Evolutionary conservation across 345 rosid genomes (phyloP).

Genomic region (Leavenworthia alabamica): DNA sequence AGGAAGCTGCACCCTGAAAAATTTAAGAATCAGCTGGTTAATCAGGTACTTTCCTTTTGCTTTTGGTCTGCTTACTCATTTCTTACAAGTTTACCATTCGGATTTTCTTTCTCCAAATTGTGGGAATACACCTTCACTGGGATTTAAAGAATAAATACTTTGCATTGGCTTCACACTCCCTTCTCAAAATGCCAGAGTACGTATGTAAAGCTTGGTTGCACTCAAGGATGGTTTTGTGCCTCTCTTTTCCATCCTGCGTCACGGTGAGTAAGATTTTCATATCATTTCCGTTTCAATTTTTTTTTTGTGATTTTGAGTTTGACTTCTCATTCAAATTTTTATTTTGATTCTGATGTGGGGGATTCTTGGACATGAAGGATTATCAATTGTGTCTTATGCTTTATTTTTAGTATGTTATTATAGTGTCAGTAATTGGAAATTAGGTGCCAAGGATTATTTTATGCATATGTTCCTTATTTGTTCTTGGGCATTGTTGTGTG

Average conservation of each 20-base stretch:
- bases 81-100: background rate
- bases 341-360: background rate
- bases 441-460: conserved; percentile 4
- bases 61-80: background rate
- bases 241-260: conserved; percentile 67
- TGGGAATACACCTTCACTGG: background rate
- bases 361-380: conserved; percentile 1
- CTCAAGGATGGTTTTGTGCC: conserved; percentile 93
- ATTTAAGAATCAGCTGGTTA: conserved; percentile 76
- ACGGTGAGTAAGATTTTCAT: conserved; percentile 36
- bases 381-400: background rate
- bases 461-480: background rate
- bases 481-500: background rate
- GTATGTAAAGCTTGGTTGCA: conserved; percentile 82
- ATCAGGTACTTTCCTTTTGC: conserved; percentile 57
- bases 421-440: background rate
- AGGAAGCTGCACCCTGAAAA: conserved; percentile 82
- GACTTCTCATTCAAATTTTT: conserved; percentile 4
- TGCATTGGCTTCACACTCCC: conserved; percentile 10
- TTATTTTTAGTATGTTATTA: background rate
- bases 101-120: background rate
- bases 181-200: conserved; percentile 44
- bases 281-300: background rate
- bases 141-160: background rate
- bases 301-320: background rate